These are phyloP conservation scores for Entelexis paramagnoliae DNA, from an alignment of 1,139 yeast species.

Conservation along the genomic window DNA sequence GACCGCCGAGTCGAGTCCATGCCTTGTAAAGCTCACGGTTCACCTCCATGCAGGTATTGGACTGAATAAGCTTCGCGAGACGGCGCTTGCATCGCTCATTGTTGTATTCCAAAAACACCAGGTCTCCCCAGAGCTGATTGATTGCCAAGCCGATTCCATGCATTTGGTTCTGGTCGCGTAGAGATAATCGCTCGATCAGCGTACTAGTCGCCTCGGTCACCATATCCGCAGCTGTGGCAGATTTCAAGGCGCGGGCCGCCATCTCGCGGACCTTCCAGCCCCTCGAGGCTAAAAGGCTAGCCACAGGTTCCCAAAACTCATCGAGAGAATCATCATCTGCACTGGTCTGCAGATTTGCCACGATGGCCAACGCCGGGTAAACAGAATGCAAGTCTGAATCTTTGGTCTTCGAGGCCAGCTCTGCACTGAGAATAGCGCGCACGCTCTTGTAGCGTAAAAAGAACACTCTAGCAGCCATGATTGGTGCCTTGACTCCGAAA, in stretches of 20 bases:
- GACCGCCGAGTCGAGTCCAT: constrained; percentile 5
- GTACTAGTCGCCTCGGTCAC: not conserved
- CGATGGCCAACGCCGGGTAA: constrained; percentile 63
- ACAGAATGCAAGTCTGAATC: constrained; percentile 41
- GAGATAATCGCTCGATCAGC: constrained; percentile 6
- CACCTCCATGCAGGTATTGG: constrained; percentile 20
- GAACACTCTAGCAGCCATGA: constrained; percentile 52
- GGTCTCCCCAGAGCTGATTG: constrained; percentile 4
- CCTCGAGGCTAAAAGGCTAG: constrained; percentile 40
- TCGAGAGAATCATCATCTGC: constrained; percentile 41
- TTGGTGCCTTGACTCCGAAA: constrained; percentile 46
- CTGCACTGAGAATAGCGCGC: constrained; percentile 38
- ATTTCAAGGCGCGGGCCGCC: constrained; percentile 61
- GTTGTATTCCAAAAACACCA: not conserved
- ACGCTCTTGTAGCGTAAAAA: constrained; percentile 53
- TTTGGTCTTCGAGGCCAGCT: constrained; percentile 28
- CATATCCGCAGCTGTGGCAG: constrained; percentile 30
- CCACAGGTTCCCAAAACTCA: constrained; percentile 42
- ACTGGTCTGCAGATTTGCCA: constrained; percentile 55
- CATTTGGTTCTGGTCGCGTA: constrained; percentile 20
- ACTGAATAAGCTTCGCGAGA: constrained; percentile 5
- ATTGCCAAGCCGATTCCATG: constrained; percentile 24
- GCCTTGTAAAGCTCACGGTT: constrained; percentile 12
- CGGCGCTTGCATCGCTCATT: too few species aligned
- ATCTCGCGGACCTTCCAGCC: constrained; percentile 81